Base-by-base conservation (phyloP, 768 basidiomycete species). In the Mycena albidolilacea region DNA sequence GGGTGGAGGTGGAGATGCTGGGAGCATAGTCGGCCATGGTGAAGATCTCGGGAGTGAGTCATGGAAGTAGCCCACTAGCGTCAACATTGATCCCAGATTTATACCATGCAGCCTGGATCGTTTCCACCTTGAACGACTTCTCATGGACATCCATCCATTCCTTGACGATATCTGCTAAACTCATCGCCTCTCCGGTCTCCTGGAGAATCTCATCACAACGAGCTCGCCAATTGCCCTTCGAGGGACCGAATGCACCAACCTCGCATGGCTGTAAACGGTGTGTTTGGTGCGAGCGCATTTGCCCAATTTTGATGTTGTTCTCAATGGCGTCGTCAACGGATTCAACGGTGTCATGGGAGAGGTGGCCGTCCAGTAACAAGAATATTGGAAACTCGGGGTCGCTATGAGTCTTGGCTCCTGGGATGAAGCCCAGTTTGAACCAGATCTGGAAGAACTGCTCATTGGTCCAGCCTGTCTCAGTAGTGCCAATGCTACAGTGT, bases 1-100 rank as follows among this genome's bases (percentile, higher is more conserved):
- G 52, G n/a, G 65, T 67, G 1, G 54, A 67, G 1, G 65, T 67
- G 17, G 65, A 67, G 12, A 67, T 67, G 54, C 65, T 67, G 11
- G 65, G 65, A 3, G 65, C 54, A 41, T 23, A 67, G 55, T 67
- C 65, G 1, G 65, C 65, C 1, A 39, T 55, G 4, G 65, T 67
- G 54, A 67, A 67, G 65, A 55, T 55, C 38, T 58, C 65, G 38
- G 65, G 65, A 7, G 52, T 67, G 55, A 55, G 55, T 15, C 55
- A 39, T 15, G 54, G 65, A 12, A 43, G 44, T 21, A 67, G 12
- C 12, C 55, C 50, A 12, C 23, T 67, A 19, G 38, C 52, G 52
- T 66, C 64, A 17, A 54, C 14, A 17, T 66, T 57, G 21, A 66
- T 48, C 14, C 46, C 63, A 19, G 46, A 48, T 38, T 66, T 54